A percentile compares a stretch with the other conserved stretches of the same genome.
phyloP scores from a whole-genome alignment of 495 filamentous ascomycete species.

The Talaromyces thailandensis region DNA sequence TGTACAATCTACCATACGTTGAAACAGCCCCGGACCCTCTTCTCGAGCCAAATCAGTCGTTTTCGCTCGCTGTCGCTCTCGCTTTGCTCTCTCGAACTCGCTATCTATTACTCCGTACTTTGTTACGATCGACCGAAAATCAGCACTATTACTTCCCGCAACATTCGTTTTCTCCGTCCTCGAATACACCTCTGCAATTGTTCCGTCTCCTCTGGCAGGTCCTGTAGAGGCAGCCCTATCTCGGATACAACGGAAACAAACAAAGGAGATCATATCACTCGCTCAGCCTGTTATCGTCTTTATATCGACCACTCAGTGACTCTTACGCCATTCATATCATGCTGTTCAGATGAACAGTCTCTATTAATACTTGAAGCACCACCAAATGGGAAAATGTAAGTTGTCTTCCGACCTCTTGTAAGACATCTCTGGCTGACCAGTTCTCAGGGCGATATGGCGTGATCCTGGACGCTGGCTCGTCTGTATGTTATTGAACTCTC shows the following conservation, averaged over 20 bases:
- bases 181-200: neutral
- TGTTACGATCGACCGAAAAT: conserved; percentile 5
- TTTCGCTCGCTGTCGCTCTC: neutral
- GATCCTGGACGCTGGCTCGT: conserved; percentile 62
- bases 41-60: neutral
- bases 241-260: neutral
- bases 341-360: conserved; percentile 4
- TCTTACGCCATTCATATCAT: neutral
- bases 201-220: neutral
- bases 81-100: neutral
- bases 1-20: neutral
- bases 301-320: neutral
- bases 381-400: conserved; percentile 44
- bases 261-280: neutral
- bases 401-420: conserved; percentile 3
- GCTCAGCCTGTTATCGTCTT: neutral
- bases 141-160: neutral
- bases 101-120: conserved; percentile 3
- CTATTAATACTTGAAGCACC: neutral
- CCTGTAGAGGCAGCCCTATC: neutral
- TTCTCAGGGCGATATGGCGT: conserved; percentile 52
- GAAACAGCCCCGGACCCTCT: neutral
- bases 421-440: neutral
- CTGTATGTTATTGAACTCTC: conserved; percentile 31
- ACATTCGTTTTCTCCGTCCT: neutral